Conservation (phyloP, 345 rosid genomes). For the Turritis glabra region DNA sequence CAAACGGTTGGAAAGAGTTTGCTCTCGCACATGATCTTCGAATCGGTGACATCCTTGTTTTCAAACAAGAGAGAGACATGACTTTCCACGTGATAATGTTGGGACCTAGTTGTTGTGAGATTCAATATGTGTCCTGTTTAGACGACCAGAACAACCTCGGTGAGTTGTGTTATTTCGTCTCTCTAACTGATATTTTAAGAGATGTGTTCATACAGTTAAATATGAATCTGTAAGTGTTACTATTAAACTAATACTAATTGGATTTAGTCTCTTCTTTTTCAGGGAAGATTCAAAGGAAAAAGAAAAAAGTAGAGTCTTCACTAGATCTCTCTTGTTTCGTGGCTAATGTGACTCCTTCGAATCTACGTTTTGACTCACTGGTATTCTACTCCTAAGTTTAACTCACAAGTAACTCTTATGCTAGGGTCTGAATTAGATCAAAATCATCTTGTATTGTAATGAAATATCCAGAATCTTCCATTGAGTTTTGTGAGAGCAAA, state of each 20-base stretch:
- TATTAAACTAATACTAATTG: neutral
- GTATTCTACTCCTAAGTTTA: constrained; percentile 3
- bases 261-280: neutral
- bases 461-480: constrained; percentile 13
- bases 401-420: neutral
- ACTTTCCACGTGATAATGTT: neutral
- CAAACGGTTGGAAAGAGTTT: constrained; percentile 28
- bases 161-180: neutral
- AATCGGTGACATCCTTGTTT: constrained; percentile 11
- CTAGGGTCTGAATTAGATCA: neutral
- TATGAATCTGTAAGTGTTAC: neutral
- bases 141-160: neutral
- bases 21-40: constrained; percentile 5
- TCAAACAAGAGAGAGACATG: constrained; percentile 13
- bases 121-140: neutral
- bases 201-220: neutral
- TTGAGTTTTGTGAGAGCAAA: neutral
- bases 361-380: constrained; percentile 4
- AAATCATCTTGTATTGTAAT: constrained; percentile 1
- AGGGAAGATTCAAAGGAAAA: neutral
- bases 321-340: constrained; percentile 14
- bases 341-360: neutral
- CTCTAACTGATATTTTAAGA: neutral
- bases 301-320: constrained; percentile 7
- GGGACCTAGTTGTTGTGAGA: constrained; percentile 18